Conservation (phyloP, 192 early-diverging fungal genomes). For the Backusella westeae region DNA sequence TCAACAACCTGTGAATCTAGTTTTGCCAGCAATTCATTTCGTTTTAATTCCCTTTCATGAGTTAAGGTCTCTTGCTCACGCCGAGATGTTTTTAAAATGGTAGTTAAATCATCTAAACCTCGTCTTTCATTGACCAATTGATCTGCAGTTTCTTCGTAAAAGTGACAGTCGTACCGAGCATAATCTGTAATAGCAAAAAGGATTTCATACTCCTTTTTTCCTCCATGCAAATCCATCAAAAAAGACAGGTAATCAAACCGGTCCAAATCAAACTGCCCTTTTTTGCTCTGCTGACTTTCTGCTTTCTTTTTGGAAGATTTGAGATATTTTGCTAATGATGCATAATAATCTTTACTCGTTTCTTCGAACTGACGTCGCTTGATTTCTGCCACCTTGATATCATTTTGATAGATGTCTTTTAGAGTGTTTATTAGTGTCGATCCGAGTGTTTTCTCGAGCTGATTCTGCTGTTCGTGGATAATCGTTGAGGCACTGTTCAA, state of each 20-base stretch:
- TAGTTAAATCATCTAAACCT: slow-evolving; percentile 28
- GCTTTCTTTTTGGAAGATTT: slow-evolving; percentile 24
- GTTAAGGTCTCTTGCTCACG: slow-evolving; percentile 38
- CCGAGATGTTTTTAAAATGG: slow-evolving; percentile 21
- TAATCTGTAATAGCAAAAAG: slow-evolving; percentile 52
- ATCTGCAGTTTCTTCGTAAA: slow-evolving; percentile 37
- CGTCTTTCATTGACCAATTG: slow-evolving; percentile 37
- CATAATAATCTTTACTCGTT: slow-evolving; percentile 34
- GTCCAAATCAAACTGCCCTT: slow-evolving; percentile 59
- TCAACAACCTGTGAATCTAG: not conserved
- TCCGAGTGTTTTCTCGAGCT: not conserved
- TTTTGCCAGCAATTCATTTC: slow-evolving; percentile 27
- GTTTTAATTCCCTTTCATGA: slow-evolving; percentile 48
- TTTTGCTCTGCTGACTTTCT: slow-evolving; percentile 39
- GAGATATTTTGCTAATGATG: slow-evolving; percentile 51
- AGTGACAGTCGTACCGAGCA: slow-evolving; percentile 46
- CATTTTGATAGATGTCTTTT: slow-evolving; percentile 47
- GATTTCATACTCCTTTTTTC: slow-evolving; percentile 56
- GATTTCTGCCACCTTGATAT: slow-evolving; percentile 58
- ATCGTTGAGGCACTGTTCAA: slow-evolving; percentile 11
- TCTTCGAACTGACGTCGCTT: slow-evolving; percentile 49
- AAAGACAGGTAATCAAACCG: slow-evolving; percentile 57
- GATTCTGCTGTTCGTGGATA: slow-evolving; percentile 8
- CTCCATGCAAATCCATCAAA: slow-evolving; percentile 54
- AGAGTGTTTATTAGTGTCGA: slow-evolving; percentile 46